Base-by-base conservation (phyloP, 352 stramenopile genomes). In the Phytophthora quininea region DNA sequence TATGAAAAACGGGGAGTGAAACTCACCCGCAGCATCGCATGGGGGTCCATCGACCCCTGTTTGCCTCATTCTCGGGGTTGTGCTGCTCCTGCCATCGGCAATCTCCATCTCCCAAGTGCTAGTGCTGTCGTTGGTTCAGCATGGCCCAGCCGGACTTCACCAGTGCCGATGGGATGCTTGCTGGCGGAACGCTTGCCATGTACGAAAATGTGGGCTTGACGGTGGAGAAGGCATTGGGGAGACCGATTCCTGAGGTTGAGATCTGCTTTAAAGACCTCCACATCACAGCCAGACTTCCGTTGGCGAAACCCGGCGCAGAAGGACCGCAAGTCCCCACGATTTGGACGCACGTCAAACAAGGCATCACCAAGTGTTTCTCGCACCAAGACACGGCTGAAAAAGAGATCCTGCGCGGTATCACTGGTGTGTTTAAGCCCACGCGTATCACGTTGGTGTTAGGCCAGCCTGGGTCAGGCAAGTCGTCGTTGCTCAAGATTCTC, bases 201-300 rank as follows among this genome's bases (percentile, higher is more conserved):
- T 67, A 86, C 60, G 62, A 74, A 42, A 74, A 55, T 38, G 64
- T 89, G 40, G 73, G 73, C 0, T 58, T 57, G 10, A 69, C 73
- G 3, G 61, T 82, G 12, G 73, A 85, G 46, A 73, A 73, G 3
- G 59, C 73, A 4, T 31, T 76, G 0, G 78, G 78, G 15, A 47
- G 56, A 19, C 76, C 76, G 0, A 73, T 88, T 3, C 68, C 76
- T 29, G 74, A 68, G 46, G 71, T 88, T 48, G 74, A 83, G 35
- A 71, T 85, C 45, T 76, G 76, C 46, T 88, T 88, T 52, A 64
- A 56, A 6, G 64, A 83, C 62, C 38, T 88, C n/a, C 65, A 67
- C 19, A 70, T 87, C 59, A 60, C 62, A 2, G 78, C 76, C 3
- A 52, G 40, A 14, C 38, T 47, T 32, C 50, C 50, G 4, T 32